Evolutionary conservation across 2,329 filamentous ascomycete genomes (phyloP).

Genomic region (Aureobasidium lini): DNA sequence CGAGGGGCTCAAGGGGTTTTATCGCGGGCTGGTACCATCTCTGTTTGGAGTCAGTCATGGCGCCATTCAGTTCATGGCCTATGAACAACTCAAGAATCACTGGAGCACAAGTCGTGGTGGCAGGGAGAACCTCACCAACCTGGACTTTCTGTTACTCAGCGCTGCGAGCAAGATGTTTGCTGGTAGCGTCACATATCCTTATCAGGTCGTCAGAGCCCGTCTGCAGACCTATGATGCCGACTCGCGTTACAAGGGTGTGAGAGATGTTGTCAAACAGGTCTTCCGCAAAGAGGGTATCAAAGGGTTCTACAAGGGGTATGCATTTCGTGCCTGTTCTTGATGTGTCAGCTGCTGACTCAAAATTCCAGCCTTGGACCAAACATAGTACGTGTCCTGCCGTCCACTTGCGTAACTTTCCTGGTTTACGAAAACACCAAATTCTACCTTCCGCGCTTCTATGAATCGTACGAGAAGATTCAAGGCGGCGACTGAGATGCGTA

Average conservation of each 20-base stretch:
- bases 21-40: conserved; percentile 75
- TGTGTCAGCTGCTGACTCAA: neutral
- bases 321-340: conserved; percentile 2
- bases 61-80: conserved; percentile 91
- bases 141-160: conserved; percentile 74
- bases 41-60: conserved; percentile 85
- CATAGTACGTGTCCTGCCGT: conserved; percentile 82
- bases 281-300: conserved; percentile 70
- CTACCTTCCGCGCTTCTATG: conserved; percentile 47
- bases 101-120: conserved; percentile 37
- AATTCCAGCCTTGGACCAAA: conserved; percentile 57
- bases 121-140: conserved; percentile 51
- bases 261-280: conserved; percentile 64
- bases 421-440: conserved; percentile 91
- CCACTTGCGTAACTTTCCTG: conserved; percentile 92
- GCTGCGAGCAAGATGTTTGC: conserved; percentile 79
- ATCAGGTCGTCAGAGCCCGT: conserved; percentile 82
- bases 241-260: conserved; percentile 61
- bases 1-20: conserved; percentile 76
- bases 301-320: conserved; percentile 80
- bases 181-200: conserved; percentile 85
- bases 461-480: neutral
- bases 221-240: conserved; percentile 85
- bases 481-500: neutral
- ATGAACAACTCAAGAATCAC: conserved; percentile 66